phyloP scores from a whole-genome alignment of 1,284 basidiomycete species.

The Naganishia cerealis region DNA sequence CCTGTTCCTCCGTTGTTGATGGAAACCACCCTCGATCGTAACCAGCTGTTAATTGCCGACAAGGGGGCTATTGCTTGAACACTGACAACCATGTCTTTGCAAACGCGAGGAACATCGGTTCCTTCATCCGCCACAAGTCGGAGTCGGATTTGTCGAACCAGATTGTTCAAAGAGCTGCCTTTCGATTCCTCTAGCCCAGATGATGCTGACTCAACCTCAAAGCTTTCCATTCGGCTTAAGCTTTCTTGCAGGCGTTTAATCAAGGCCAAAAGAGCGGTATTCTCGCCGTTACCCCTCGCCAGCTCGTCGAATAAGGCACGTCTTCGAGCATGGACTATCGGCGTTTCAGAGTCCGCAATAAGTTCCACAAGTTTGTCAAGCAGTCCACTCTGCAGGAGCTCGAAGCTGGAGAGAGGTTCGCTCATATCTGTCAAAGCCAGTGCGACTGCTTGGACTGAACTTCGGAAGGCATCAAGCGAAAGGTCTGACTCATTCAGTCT shows the following conservation, averaged over 20 bases:
- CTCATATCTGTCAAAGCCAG: slow-evolving; percentile 70
- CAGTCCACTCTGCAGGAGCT: slow-evolving; percentile 87
- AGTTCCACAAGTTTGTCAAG: slow-evolving; percentile 83
- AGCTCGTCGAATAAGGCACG: slow-evolving; percentile 74
- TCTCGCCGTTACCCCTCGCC: slow-evolving; percentile 58
- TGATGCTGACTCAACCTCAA: slow-evolving; percentile 80
- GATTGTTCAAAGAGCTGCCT: slow-evolving; percentile 39
- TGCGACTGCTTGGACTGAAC: slow-evolving; percentile 70
- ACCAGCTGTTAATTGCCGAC: slow-evolving; percentile 89
- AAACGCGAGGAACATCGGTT: slow-evolving; percentile 76
- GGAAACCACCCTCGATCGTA: slow-evolving; percentile 56
- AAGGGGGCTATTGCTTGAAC: slow-evolving; percentile 96
- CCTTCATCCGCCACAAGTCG: slow-evolving; percentile 75
- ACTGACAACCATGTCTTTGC: slow-evolving; percentile 86
- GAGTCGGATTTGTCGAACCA: slow-evolving; percentile 83
- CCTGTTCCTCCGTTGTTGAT: slow-evolving; percentile 58
- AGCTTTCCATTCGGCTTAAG: slow-evolving; percentile 87
- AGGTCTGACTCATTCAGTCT: slow-evolving; percentile 61
- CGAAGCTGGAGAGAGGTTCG: slow-evolving; percentile 86
- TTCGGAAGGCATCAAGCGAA: slow-evolving; percentile 62
- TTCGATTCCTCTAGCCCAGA: slow-evolving; percentile 39
- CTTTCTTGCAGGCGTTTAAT: slow-evolving; percentile 94
- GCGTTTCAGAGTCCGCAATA: slow-evolving; percentile 66
- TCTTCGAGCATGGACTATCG: slow-evolving; percentile 63
- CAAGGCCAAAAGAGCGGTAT: slow-evolving; percentile 70